phyloP scores from a whole-genome alignment of 163 green algal species.

The Scenedesmus sp. region DNA sequence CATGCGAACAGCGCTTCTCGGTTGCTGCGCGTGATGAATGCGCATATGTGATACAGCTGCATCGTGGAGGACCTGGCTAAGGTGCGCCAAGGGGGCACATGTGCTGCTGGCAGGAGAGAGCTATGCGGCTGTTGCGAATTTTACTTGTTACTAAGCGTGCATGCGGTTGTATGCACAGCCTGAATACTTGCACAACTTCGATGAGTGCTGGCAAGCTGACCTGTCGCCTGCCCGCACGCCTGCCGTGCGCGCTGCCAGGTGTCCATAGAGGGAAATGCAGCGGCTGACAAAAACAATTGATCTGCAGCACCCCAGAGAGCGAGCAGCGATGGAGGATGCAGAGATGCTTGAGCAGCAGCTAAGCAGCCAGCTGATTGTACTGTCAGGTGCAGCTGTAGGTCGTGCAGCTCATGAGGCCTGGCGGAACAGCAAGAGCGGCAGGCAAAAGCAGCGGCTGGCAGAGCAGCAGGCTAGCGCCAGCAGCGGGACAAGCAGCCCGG shows the following conservation, averaged over 20 bases:
- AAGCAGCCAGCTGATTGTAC: slow-evolving; percentile 44
- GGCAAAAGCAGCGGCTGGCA: neutral
- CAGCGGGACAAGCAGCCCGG: neutral
- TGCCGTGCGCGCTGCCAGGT: slow-evolving; percentile 16
- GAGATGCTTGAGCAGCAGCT: slow-evolving; percentile 42
- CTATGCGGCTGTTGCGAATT: neutral
- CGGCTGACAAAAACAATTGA: slow-evolving; percentile 38
- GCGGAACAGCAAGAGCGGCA: slow-evolving; percentile 47
- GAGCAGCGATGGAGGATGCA: slow-evolving; percentile 35
- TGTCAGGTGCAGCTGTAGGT: slow-evolving; percentile 20
- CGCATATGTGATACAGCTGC: slow-evolving; percentile 45
- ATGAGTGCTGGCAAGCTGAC: neutral
- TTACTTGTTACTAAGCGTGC: too few relatives aligned
- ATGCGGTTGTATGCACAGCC: too few relatives aligned
- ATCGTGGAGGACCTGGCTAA: slow-evolving; percentile 52
- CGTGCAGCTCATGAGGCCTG: slow-evolving; percentile 20
- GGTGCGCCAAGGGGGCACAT: neutral
- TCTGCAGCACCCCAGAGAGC: slow-evolving; percentile 27
- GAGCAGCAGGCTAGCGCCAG: slow-evolving; percentile 1
- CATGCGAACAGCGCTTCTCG: slow-evolving; percentile 21
- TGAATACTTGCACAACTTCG: too few relatives aligned
- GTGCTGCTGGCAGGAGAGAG: neutral
- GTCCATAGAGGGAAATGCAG: slow-evolving; percentile 38
- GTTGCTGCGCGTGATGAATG: slow-evolving; percentile 37
- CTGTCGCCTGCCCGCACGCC: neutral